A percentile compares a stretch with the other conserved stretches of the same genome.
These are phyloP conservation scores for Datura wrightii DNA, from an alignment of 257 asterid genomes.

Conservation along the genomic window DNA sequence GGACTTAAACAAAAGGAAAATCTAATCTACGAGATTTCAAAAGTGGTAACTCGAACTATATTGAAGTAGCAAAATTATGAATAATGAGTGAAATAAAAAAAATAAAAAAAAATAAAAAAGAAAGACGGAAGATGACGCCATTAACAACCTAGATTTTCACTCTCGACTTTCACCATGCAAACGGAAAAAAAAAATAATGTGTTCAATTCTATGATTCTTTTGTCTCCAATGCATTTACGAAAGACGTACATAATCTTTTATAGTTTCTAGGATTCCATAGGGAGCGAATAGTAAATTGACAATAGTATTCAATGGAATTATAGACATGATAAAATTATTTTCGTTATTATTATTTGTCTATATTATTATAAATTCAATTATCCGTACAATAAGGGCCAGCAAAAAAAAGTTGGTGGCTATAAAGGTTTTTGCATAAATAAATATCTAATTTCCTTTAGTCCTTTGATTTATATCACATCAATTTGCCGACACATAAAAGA, in stretches of 20 bases:
- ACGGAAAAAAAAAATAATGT: no score
- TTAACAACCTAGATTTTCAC: no score
- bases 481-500: slow-evolving; percentile 30
- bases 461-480: slow-evolving; percentile 19
- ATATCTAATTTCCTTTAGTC: slow-evolving; percentile 11
- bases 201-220: neutral
- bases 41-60: neutral
- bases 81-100: neutral
- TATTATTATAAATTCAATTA: neutral
- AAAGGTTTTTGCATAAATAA: neutral
- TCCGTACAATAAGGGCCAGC: slow-evolving; percentile 1
- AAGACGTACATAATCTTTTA: neutral
- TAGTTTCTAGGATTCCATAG: neutral
- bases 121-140: no score
- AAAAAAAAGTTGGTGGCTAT: neutral
- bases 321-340: neutral
- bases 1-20: neutral
- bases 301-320: neutral
- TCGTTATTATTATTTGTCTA: neutral
- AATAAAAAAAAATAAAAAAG: no score
- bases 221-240: neutral
- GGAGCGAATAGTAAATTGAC: slow-evolving; percentile 14
- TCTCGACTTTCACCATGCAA: no score
- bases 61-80: neutral
- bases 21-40: neutral